phyloP scores from a whole-genome alignment of 352 stramenopile genomes.

The Phytophthora chlamydospora region DNA sequence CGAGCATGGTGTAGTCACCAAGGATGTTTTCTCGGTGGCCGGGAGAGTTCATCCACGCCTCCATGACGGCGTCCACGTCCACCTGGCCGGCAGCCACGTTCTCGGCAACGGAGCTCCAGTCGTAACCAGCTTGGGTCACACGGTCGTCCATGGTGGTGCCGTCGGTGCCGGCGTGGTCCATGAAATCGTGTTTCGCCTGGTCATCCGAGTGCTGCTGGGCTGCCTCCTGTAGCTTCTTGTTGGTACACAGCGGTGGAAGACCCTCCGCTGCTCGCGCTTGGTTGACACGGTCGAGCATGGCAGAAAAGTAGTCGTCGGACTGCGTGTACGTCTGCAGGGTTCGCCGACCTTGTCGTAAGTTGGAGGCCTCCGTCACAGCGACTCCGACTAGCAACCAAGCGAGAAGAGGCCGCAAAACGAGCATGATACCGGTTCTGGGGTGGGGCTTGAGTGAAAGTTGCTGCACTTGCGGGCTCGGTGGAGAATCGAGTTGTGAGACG shows the following conservation, averaged over 20 bases:
- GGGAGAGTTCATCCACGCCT: conserved; percentile 38
- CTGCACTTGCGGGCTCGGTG: conserved; percentile 19
- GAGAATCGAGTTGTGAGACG: conserved; percentile 26
- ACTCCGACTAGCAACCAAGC: conserved; percentile 11
- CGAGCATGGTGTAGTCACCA: conserved; percentile 45
- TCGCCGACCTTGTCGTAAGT: conserved; percentile 21
- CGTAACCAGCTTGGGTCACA: conserved; percentile 43
- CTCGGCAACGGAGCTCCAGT: conserved; percentile 48
- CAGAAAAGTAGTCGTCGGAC: conserved; percentile 25
- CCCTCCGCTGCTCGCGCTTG: conserved; percentile 36
- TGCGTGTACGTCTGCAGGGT: conserved; percentile 29
- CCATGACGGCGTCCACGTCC: conserved; percentile 42
- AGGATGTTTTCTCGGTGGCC: conserved; percentile 42
- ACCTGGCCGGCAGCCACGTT: conserved; percentile 45
- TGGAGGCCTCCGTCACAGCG: conserved; percentile 18
- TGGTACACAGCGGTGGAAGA: conserved; percentile 40
- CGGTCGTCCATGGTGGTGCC: conserved; percentile 41
- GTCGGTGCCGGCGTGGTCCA: conserved; percentile 50
- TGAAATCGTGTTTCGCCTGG: conserved; percentile 49
- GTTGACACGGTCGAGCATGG: conserved; percentile 54
- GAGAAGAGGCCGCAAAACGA: conserved; percentile 17
- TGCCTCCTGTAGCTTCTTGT: conserved; percentile 36
- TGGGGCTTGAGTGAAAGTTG: conserved; percentile 12
- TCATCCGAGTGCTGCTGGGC: conserved; percentile 44
- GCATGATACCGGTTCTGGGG: conserved; percentile 24